phyloP scores from a whole-genome alignment of 169 alveolate species.

The Eimeria zaria region DNA sequence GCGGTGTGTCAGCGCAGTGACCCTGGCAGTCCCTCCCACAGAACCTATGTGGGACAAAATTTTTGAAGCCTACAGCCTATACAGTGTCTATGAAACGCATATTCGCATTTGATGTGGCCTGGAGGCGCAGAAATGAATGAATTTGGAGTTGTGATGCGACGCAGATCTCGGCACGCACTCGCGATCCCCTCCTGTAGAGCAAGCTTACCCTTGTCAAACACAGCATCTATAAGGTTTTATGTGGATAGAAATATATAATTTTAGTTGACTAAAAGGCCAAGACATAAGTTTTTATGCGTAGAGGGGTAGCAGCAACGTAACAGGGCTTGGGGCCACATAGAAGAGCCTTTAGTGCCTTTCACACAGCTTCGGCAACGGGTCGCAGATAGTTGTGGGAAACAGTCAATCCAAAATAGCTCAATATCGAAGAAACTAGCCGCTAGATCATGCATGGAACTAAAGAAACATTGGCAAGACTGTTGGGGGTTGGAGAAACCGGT shows the following conservation, averaged over 20 bases:
- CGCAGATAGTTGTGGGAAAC: not conserved
- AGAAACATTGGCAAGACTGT: not conserved
- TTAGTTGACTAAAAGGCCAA: not conserved
- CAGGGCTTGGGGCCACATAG: not conserved
- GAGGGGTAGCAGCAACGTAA: not conserved
- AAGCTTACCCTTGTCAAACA: not conserved
- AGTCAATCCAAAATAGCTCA: not conserved
- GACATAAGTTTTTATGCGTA: not conserved
- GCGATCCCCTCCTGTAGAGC: not conserved
- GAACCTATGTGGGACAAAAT: not conserved
- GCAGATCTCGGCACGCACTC: not conserved
- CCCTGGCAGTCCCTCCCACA: not conserved
- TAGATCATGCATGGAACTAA: not conserved
- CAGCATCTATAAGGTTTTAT: not conserved
- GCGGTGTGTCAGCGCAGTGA: conserved; percentile 30
- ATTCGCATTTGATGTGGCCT: not conserved
- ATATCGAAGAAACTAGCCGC: not conserved
- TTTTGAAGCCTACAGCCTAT: not conserved
- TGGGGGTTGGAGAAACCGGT: not conserved
- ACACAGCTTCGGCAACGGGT: not conserved
- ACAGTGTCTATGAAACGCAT: not conserved
- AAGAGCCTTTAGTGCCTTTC: not conserved
- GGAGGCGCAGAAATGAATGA: not conserved
- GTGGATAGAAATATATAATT: not conserved
- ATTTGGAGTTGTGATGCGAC: not conserved